Conservation (phyloP, 495 filamentous ascomycete genomes). For the Letharia columbiana region DNA sequence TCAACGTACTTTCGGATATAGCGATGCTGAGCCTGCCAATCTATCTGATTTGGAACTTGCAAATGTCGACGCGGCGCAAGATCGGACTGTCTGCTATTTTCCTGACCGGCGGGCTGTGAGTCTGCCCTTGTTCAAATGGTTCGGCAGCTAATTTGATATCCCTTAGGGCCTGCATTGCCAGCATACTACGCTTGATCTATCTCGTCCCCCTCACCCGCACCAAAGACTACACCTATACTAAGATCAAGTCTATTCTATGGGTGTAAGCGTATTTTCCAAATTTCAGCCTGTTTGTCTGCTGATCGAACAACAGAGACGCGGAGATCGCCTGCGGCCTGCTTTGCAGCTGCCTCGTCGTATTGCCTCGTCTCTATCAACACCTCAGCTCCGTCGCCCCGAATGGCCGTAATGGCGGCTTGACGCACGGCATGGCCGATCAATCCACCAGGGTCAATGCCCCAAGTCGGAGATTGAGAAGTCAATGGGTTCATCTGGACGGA, state of each 20-base stretch:
- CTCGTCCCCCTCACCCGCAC: too few relatives aligned
- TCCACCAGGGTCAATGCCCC: not conserved
- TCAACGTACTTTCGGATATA: conserved; percentile 16
- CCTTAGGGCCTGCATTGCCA: not conserved
- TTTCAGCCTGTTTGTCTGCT: too few relatives aligned
- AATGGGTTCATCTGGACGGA: not conserved
- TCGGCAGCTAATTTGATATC: not conserved
- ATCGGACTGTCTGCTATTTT: conserved; percentile 5
- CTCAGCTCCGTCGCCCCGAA: not conserved
- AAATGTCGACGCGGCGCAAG: conserved; percentile 14
- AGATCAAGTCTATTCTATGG: too few relatives aligned
- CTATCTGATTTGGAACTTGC: conserved; percentile 15
- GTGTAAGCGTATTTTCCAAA: too few relatives aligned
- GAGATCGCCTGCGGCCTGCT: conserved; percentile 8
- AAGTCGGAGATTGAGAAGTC: not conserved
- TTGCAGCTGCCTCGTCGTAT: conserved; percentile 17
- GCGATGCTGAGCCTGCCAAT: conserved; percentile 16
- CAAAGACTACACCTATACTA: too few relatives aligned
- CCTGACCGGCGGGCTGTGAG: conserved; percentile 9
- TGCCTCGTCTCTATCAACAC: conserved; percentile 12
- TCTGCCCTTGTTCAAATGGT: not conserved
- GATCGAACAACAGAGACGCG: too few relatives aligned
- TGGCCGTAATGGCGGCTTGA: not conserved
- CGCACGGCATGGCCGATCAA: not conserved
- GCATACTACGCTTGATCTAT: not conserved